These are phyloP conservation scores for Wickerhamomyces sp. DNA, from an alignment of 1,139 yeast genomes.

Conservation along the genomic window DNA sequence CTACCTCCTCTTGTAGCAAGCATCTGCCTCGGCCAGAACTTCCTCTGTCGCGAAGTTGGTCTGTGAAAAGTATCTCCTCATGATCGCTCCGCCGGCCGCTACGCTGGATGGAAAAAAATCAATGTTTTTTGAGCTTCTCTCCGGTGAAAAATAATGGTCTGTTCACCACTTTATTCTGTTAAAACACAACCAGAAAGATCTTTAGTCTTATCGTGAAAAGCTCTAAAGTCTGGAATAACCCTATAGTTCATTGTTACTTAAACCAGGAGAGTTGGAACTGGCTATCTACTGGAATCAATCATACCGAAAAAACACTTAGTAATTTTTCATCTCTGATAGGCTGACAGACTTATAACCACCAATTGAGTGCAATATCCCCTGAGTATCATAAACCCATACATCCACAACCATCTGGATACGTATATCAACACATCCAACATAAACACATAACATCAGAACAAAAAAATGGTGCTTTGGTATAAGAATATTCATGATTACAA, in stretches of 20 bases:
- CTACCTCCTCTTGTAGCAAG: neutral
- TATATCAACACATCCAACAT: neutral
- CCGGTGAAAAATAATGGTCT: neutral
- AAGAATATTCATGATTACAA: slow-evolving; percentile 50
- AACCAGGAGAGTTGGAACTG: too few species aligned
- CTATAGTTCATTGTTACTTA: too few species aligned
- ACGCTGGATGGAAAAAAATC: neutral
- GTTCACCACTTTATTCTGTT: neutral
- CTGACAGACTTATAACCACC: too few species aligned
- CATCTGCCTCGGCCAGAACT: neutral
- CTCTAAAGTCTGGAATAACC: too few species aligned
- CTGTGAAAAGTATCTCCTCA: neutral
- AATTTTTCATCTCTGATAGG: too few species aligned
- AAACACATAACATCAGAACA: neutral
- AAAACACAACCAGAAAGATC: neutral
- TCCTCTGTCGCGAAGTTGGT: neutral
- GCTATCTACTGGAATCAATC: too few species aligned
- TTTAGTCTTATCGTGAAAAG: too few species aligned
- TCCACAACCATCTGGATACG: neutral
- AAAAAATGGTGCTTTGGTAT: slow-evolving; percentile 63
- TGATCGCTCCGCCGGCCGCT: too few species aligned
- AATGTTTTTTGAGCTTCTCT: neutral
- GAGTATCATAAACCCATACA: neutral
- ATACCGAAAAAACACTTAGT: too few species aligned
- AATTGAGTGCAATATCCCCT: too few species aligned